Evolutionary conservation across 164 flowering plant genomes (phyloP), one percentile per base, ranked within the genome.

Genomic region (Liquidambar formosana): DNA sequence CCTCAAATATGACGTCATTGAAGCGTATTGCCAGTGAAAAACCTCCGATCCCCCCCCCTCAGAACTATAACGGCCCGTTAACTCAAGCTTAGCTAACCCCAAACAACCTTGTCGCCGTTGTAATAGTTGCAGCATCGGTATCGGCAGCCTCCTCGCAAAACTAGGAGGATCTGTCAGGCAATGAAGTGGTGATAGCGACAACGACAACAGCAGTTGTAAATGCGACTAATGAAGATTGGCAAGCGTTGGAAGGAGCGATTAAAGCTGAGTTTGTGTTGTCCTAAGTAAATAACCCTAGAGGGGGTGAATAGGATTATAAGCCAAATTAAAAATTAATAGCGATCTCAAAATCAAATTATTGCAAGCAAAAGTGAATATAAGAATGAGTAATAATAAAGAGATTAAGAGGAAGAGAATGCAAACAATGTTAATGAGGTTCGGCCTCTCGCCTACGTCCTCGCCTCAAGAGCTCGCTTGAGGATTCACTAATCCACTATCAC

Each of bases 231-330:
- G 81, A 77, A 61, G 79, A 80, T 65, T 74, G 73, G 76, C 79
- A 77, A 79, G 86, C 79, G 1, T 47, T 86, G 79, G 91, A 88
- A 75, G 83, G 88, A 44, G 74, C 59, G 38, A 68, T 90, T 33
- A 92, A 89, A 43, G 84, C 86, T 49, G 96, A 89, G 63, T 86
- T 81, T 53, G 89, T n/a, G n/a, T n/a, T n/a, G n/a, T n/a, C n/a
- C n/a, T n/a, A n/a, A n/a, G n/a, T n/a, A n/a, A n/a, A n/a, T n/a
- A n/a, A n/a, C n/a, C n/a, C n/a, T n/a, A n/a, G n/a, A n/a, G n/a
- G n/a, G n/a, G n/a, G n/a, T n/a, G n/a, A n/a, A n/a, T n/a, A n/a
- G n/a, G n/a, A n/a, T n/a, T n/a, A n/a, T n/a, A n/a, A n/a, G n/a
- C n/a, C n/a, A n/a, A n/a, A n/a, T n/a, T n/a, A n/a, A n/a, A n/a